Base-by-base conservation (phyloP, 2,329 filamentous ascomycete species). In the Colletotrichum sp. region DNA sequence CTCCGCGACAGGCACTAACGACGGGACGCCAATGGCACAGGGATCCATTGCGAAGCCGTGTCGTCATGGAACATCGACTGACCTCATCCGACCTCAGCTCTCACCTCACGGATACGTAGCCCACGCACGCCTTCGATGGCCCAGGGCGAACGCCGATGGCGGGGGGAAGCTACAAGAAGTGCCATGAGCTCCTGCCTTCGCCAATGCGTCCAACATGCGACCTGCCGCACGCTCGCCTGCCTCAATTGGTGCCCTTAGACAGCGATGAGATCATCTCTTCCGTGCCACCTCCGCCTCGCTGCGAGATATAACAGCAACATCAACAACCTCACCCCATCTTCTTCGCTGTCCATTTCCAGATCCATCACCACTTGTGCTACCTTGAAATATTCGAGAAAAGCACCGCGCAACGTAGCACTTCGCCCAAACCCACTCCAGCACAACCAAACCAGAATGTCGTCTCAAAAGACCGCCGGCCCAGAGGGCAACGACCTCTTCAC, bases 401-500 rank as follows among this genome's bases (percentile, higher is more conserved):
- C 39, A 25, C 29, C n/a, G 6, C 59, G 30, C 34, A 8, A 39
- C 12, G n/a, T 12, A 25, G 5, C 32, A 62, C 61, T 3, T 55
- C 19, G n/a, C 3, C 29, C 59, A 76, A 16, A 3, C 3, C 44
- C 44, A 61, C 64, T 7, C 13, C 22, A 25, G 30, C 3, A 67
- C 63, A 32, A 34, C 30, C 22, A 32, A 44, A 15, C 19, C 64
- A 77, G 30, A 61, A 78, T 78, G 77, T 69, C 73, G 11, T 63
- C 34, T n/a, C 68, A 71, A 30, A 77, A 78, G 75, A 73, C 78
- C 5, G 64, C 78, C 13, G 76, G 72, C 63, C 61, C 78, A 34
- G 78, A 79, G 77, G 80, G 80, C 64, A 79, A 81, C 44, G 77
- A 77, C 69, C 77, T 81, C 63, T 84, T 88, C 76, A 82, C 83